A percentile compares a stretch with the other conserved stretches of the same genome.
Conservation (phyloP, 2,329 filamentous ascomycete species). For the Fusarium pilosicola region DNA sequence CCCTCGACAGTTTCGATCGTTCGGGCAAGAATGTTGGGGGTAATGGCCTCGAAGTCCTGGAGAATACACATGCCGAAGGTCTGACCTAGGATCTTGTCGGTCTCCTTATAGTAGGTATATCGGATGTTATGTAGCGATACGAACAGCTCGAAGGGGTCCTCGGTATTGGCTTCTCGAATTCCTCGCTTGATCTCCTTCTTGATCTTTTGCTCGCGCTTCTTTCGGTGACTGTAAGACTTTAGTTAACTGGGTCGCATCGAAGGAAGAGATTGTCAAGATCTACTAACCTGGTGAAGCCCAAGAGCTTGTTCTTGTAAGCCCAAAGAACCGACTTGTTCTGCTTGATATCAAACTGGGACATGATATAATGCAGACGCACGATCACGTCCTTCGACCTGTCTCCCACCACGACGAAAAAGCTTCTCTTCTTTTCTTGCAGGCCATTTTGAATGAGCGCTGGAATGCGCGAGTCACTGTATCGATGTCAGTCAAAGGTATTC, state of each 20-base stretch:
- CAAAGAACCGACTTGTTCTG: slow-evolving; percentile 92
- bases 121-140: slow-evolving; percentile 96
- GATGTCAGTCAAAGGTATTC: slow-evolving; percentile 3
- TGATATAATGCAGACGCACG: slow-evolving; percentile 91
- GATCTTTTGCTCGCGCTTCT: slow-evolving; percentile 98
- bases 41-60: slow-evolving; percentile 97
- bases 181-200: slow-evolving; percentile 98
- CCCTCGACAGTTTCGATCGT: slow-evolving; percentile 98
- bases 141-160: slow-evolving; percentile 97
- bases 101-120: slow-evolving; percentile 99
- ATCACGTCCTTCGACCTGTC: slow-evolving; percentile 95
- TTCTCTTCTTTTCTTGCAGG: slow-evolving; percentile 94
- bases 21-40: slow-evolving; percentile 93
- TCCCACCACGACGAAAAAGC: slow-evolving; percentile 96
- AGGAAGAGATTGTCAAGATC: neutral
- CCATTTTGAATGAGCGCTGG: slow-evolving; percentile 92
- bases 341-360: slow-evolving; percentile 89
- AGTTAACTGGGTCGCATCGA: slow-evolving; percentile 30
- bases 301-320: slow-evolving; percentile 98
- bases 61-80: slow-evolving; percentile 99
- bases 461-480: slow-evolving; percentile 82
- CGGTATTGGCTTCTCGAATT: slow-evolving; percentile 88
- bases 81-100: slow-evolving; percentile 97
- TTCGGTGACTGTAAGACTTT: slow-evolving; percentile 75
- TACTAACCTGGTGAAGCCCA: slow-evolving; percentile 82